phyloP scores from a whole-genome alignment of 257 asterid species.

The Nicotiana benthamiana region DNA sequence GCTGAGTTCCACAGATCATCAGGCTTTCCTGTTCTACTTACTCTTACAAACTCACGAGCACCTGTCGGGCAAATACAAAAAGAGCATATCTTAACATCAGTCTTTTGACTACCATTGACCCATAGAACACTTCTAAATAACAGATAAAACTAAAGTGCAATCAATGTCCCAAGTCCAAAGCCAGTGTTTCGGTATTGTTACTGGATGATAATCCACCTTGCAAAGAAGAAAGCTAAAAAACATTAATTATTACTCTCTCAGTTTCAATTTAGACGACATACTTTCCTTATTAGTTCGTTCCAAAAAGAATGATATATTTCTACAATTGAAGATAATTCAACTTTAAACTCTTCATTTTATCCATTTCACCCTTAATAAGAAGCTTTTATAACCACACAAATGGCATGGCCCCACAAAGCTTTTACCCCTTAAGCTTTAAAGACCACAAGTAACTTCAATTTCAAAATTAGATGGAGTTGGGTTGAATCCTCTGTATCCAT shows the following conservation, averaged over 20 bases:
- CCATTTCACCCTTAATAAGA: too few species aligned
- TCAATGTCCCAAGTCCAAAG: neutral
- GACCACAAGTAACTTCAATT: neutral
- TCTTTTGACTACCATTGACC: neutral
- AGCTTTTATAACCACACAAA: too few species aligned
- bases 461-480: neutral
- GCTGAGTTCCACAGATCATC: conserved; percentile 78
- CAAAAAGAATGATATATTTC: too few species aligned
- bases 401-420: too few species aligned
- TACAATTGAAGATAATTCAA: too few species aligned
- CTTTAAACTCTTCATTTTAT: too few species aligned
- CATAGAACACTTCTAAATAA: neutral
- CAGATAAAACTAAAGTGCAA: neutral
- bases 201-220: neutral
- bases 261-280: too few species aligned
- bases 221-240: neutral
- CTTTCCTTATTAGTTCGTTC: too few species aligned
- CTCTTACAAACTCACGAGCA: conserved; percentile 83
- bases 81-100: neutral
- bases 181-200: neutral
- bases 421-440: too few species aligned
- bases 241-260: too few species aligned
- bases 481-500: neutral
- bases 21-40: conserved; percentile 67
- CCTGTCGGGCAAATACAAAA: conserved; percentile 23